Evolutionary conservation across 148 eudicot genomes (phyloP).

Genomic region (Rhododendron vialii): DNA sequence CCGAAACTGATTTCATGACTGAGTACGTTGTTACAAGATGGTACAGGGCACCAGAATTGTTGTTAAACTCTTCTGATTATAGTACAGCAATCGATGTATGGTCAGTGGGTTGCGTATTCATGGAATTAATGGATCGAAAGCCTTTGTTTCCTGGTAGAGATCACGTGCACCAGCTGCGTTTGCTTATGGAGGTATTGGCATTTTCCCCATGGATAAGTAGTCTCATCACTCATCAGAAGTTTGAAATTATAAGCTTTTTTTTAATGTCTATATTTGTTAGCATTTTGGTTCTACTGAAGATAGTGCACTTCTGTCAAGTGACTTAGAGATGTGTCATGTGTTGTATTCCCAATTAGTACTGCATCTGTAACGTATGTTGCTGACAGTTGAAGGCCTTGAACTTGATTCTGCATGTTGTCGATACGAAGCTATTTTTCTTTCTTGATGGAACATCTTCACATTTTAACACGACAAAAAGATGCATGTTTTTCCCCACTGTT

Average conservation of each 20-base stretch:
- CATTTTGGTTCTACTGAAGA: not conserved
- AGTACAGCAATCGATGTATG: constrained; percentile 95
- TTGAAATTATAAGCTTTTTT: constrained; percentile 6
- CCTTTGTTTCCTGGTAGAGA: constrained; percentile 97
- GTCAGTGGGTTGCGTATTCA: constrained; percentile 97
- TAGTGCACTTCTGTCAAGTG: not conserved
- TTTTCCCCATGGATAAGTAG: not conserved
- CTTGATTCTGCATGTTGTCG: not conserved
- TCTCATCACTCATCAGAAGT: not conserved
- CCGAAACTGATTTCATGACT: constrained; percentile 48
- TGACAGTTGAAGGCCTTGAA: not conserved
- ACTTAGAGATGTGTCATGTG: not conserved
- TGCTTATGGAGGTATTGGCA: constrained; percentile 71
- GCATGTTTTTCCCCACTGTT: not conserved
- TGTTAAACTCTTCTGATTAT: constrained; percentile 91
- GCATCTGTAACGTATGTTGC: not conserved
- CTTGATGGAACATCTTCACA: not conserved
- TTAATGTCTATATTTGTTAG: not conserved
- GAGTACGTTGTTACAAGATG: constrained; percentile 61
- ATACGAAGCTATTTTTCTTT: not conserved
- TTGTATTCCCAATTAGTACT: not conserved
- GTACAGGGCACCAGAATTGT: constrained; percentile 92
- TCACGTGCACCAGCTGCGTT: constrained; percentile 91
- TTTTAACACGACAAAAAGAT: too few relatives aligned
- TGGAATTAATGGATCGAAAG: constrained; percentile 96